Percentiles rank a stretch among this genome's conserved stretches.
These are phyloP conservation scores for Gracilaria vermiculophylla DNA, from an alignment of 23 red algal genomes.

Conservation along the genomic window DNA sequence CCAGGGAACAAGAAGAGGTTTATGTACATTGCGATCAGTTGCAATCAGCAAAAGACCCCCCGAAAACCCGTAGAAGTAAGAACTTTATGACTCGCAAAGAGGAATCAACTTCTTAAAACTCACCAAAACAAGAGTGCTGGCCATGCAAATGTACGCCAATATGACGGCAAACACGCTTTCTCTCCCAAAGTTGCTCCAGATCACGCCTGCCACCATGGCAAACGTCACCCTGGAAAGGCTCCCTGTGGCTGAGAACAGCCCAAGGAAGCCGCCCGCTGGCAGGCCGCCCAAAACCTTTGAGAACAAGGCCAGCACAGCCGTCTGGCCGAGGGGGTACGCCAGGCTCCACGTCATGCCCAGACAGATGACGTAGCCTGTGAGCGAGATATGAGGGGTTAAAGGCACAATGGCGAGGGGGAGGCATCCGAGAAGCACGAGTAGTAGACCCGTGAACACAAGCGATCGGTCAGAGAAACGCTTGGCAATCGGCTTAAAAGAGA, in stretches of 20 bases:
- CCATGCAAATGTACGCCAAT: slow-evolving; percentile 13
- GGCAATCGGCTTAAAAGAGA: slow-evolving; percentile 80
- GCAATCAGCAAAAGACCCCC: too few species aligned
- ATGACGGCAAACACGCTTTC: slow-evolving; percentile 55
- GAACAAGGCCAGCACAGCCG: slow-evolving; percentile 86
- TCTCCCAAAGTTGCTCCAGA: slow-evolving; percentile 45
- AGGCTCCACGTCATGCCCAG: slow-evolving; percentile 76
- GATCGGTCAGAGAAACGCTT: slow-evolving; percentile 60
- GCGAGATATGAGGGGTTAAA: slow-evolving; percentile 1
- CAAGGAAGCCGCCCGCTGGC: slow-evolving; percentile 87
- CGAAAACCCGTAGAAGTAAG: not conserved
- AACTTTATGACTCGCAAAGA: not conserved
- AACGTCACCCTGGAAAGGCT: slow-evolving; percentile 73
- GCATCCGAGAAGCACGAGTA: slow-evolving; percentile 53
- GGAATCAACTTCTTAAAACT: slow-evolving; percentile 8
- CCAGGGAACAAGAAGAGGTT: not conserved
- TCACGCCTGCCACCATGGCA: slow-evolving; percentile 70
- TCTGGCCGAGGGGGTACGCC: slow-evolving; percentile 94
- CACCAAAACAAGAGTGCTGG: not conserved
- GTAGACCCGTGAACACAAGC: slow-evolving; percentile 66
- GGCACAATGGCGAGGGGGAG: slow-evolving; percentile 46
- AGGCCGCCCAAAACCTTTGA: slow-evolving; percentile 77
- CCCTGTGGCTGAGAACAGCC: slow-evolving; percentile 90
- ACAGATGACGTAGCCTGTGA: slow-evolving; percentile 26
- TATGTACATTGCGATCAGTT: not conserved